Percentiles rank a stretch among this genome's conserved stretches.
These are phyloP conservation scores for Boletus rex-veris DNA, from an alignment of 768 basidiomycete species.

Conservation along the genomic window DNA sequence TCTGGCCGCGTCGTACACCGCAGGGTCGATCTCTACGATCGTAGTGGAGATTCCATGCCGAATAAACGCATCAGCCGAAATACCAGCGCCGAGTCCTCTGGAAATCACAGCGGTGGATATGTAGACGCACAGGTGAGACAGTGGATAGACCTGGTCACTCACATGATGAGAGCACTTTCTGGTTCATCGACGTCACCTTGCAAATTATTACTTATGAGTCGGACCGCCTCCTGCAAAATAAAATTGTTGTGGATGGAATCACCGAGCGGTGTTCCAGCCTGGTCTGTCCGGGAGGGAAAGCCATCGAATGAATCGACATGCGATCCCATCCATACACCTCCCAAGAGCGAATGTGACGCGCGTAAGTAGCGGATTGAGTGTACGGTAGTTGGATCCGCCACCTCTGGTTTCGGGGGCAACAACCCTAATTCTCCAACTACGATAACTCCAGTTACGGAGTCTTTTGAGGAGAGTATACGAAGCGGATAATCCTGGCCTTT, in stretches of 20 bases:
- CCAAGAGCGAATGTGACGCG: constrained; percentile 61
- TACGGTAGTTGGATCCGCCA: constrained; percentile 30
- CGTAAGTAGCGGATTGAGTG: constrained; percentile 60
- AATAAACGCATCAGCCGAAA: constrained; percentile 72
- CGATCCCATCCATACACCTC: constrained; percentile 76
- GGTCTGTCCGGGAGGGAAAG: constrained; percentile 44
- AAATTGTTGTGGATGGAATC: constrained; percentile 86
- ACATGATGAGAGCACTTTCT: constrained; percentile 73
- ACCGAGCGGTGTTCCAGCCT: constrained; percentile 52
- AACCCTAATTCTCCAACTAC: constrained; percentile 66
- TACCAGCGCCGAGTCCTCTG: constrained; percentile 88
- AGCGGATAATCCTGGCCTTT: constrained; percentile 50
- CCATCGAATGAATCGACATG: constrained; percentile 43
- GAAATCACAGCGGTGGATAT: neutral
- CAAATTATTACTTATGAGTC: constrained; percentile 57
- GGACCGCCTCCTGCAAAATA: constrained; percentile 79
- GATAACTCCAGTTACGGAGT: constrained; percentile 77
- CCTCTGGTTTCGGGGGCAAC: constrained; percentile 35
- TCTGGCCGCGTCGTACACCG: constrained; percentile 80
- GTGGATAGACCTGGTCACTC: constrained; percentile 23
- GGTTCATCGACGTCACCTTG: constrained; percentile 34
- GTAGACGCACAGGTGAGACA: constrained; percentile 4
- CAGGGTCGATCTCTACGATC: constrained; percentile 91
- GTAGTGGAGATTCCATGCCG: constrained; percentile 69
- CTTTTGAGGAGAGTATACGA: constrained; percentile 62